These are phyloP conservation scores for Colletotrichum phormii DNA, from an alignment of 2,329 filamentous ascomycete species.

Conservation along the genomic window DNA sequence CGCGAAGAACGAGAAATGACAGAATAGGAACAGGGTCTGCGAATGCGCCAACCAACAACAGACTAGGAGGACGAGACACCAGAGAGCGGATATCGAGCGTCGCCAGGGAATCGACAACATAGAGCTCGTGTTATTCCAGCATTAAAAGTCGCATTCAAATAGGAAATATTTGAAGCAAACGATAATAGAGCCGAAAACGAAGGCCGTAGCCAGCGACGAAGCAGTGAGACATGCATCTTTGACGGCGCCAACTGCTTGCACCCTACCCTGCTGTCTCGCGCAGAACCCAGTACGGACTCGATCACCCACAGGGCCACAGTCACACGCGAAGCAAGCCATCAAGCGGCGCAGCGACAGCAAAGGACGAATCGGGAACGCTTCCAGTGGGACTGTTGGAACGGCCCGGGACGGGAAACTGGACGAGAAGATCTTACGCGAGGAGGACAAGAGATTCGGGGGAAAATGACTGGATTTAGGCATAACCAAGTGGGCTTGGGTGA, in stretches of 20 bases:
- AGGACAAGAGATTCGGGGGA: background rate
- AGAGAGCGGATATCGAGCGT: background rate
- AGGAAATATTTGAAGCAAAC: background rate
- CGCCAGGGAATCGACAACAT: no score
- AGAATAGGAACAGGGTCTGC: background rate
- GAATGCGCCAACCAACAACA: background rate
- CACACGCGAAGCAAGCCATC: background rate
- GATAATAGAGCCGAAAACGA: background rate
- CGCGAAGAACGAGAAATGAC: conserved; percentile 19
- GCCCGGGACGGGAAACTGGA: no score
- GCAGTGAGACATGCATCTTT: conserved; percentile 1
- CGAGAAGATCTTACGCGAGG: background rate
- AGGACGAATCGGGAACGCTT: background rate
- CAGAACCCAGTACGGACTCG: background rate
- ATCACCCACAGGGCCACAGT: no score
- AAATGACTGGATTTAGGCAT: background rate
- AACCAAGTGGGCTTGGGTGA: background rate
- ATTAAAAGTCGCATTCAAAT: background rate
- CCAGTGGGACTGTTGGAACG: background rate
- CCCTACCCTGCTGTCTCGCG: background rate
- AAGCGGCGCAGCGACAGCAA: conserved; percentile 7
- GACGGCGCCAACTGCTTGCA: background rate
- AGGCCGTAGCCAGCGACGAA: background rate
- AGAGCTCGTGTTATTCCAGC: background rate
- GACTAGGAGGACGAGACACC: background rate